A percentile compares a stretch with the other conserved stretches of the same genome.
Conservation (phyloP, 2,329 filamentous ascomycete genomes). For the Fusarium oligoseptatum region DNA sequence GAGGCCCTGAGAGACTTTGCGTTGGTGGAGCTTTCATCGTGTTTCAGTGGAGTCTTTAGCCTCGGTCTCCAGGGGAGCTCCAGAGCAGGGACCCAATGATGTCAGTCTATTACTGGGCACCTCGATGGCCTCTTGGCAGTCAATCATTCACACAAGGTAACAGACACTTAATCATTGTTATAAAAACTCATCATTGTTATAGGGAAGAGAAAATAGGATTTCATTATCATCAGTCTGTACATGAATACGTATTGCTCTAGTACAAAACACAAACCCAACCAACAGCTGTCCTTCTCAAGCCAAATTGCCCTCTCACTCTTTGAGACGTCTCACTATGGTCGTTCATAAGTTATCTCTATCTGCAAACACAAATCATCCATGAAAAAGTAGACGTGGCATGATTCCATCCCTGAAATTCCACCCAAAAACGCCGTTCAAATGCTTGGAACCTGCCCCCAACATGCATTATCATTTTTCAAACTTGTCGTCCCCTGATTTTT, state of each 20-base stretch:
- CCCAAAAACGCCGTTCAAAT: conserved; percentile 43
- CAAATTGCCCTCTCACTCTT: conserved; percentile 45
- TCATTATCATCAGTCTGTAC: conserved; percentile 31
- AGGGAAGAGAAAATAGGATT: conserved; percentile 1
- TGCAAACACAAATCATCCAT: conserved; percentile 28
- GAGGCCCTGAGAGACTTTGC: conserved; percentile 38
- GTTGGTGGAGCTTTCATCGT: conserved; percentile 37
- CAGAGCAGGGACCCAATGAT: conserved; percentile 17
- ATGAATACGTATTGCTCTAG: conserved; percentile 32
- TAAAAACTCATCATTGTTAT: not conserved
- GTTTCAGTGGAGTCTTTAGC: conserved; percentile 31
- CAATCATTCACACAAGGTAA: not conserved
- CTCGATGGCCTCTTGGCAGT: conserved; percentile 2
- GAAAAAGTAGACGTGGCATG: conserved; percentile 35
- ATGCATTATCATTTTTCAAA: conserved; percentile 30
- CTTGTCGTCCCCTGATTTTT: not conserved
- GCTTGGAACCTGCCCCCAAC: conserved; percentile 25
- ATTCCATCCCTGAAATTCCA: conserved; percentile 35
- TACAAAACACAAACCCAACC: conserved; percentile 10
- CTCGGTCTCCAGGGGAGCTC: conserved; percentile 23
- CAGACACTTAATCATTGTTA: not conserved
- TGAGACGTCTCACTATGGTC: conserved; percentile 40
- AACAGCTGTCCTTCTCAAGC: conserved; percentile 29
- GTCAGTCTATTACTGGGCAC: not conserved
- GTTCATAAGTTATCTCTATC: conserved; percentile 37